These are phyloP conservation scores for Lactuca saligna DNA, from an alignment of 129 eudicot species.

Conservation along the genomic window DNA sequence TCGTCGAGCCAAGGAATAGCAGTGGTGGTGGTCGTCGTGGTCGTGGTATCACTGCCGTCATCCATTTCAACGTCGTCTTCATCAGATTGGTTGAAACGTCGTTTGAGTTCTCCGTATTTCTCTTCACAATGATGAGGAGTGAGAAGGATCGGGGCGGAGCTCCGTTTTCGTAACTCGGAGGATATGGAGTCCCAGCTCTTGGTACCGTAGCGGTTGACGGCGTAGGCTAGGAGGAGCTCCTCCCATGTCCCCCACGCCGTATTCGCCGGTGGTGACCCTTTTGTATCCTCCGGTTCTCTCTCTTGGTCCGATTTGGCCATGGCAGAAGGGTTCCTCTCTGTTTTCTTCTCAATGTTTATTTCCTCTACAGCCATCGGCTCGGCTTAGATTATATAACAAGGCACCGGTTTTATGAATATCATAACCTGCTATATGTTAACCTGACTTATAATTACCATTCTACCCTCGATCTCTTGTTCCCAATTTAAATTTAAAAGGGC, in stretches of 20 bases:
- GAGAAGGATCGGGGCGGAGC: slow-evolving; percentile 31
- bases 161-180: slow-evolving; percentile 49
- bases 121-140: slow-evolving; percentile 52
- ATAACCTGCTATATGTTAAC: slow-evolving; percentile 20
- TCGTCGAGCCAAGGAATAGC: slow-evolving; percentile 61
- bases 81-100: slow-evolving; percentile 40
- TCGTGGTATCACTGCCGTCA: slow-evolving; percentile 19
- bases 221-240: slow-evolving; percentile 85
- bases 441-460: slow-evolving; percentile 1
- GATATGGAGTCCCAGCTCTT: slow-evolving; percentile 78
- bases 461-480: slow-evolving; percentile 1
- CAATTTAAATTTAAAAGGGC: neutral
- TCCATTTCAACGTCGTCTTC: slow-evolving; percentile 18
- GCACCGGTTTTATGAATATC: slow-evolving; percentile 32
- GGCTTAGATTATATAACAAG: slow-evolving; percentile 33
- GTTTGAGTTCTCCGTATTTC: slow-evolving; percentile 60
- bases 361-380: slow-evolving; percentile 32
- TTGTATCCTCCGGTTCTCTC: slow-evolving; percentile 12
- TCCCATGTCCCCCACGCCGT: slow-evolving; percentile 85
- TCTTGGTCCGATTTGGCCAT: slow-evolving; percentile 34
- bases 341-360: slow-evolving; percentile 18
- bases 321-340: slow-evolving; percentile 9
- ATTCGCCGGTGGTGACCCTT: slow-evolving; percentile 16
- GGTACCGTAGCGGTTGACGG: slow-evolving; percentile 86
- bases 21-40: slow-evolving; percentile 9